A percentile compares a stretch with the other conserved stretches of the same genome.
These are phyloP conservation scores for Suillus cothurnatus DNA, from an alignment of 768 basidiomycete species.

Conservation along the genomic window DNA sequence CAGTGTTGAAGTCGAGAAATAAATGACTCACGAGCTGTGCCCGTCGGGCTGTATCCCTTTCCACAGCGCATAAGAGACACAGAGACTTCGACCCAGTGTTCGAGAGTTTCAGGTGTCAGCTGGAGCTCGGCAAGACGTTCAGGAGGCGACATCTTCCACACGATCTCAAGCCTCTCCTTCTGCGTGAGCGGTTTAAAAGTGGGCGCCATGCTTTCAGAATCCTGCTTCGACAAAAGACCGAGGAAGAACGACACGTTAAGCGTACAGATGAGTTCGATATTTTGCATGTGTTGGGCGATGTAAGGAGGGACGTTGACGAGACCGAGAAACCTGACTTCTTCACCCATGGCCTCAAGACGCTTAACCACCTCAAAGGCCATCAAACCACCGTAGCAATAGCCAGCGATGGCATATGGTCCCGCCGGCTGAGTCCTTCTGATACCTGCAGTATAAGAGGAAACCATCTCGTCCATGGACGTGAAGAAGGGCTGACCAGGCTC, in stretches of 20 bases:
- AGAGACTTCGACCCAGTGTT: slow-evolving; percentile 32
- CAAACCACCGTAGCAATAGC: slow-evolving; percentile 42
- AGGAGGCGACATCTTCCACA: slow-evolving; percentile 31
- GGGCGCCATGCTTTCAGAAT: slow-evolving; percentile 22
- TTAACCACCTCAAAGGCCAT: slow-evolving; percentile 41
- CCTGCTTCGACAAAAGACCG: slow-evolving; percentile 33
- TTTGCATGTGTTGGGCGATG: slow-evolving; percentile 42
- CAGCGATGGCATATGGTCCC: slow-evolving; percentile 39
- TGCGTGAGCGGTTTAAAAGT: slow-evolving; percentile 21
- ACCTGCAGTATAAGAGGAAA: slow-evolving; percentile 31
- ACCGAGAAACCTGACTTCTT: slow-evolving; percentile 35
- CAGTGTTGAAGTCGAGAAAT: background rate
- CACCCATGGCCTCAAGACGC: slow-evolving; percentile 30
- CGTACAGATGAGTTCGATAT: slow-evolving; percentile 42
- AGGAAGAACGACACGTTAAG: slow-evolving; percentile 45
- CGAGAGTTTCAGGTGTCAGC: slow-evolving; percentile 25
- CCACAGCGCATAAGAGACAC: slow-evolving; percentile 33
- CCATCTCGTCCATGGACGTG: slow-evolving; percentile 35
- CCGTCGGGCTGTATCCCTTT: slow-evolving; percentile 26
- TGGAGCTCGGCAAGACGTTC: slow-evolving; percentile 32
- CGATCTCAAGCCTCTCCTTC: slow-evolving; percentile 25
- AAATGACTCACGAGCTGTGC: slow-evolving; percentile 27
- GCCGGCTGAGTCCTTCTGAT: slow-evolving; percentile 30
- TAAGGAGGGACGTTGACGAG: slow-evolving; percentile 39
- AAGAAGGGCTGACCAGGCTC: slow-evolving; percentile 35